Evolutionary conservation across 2,329 filamentous ascomycete genomes (phyloP).

Genomic region (Aspergillus hiratsukae): DNA sequence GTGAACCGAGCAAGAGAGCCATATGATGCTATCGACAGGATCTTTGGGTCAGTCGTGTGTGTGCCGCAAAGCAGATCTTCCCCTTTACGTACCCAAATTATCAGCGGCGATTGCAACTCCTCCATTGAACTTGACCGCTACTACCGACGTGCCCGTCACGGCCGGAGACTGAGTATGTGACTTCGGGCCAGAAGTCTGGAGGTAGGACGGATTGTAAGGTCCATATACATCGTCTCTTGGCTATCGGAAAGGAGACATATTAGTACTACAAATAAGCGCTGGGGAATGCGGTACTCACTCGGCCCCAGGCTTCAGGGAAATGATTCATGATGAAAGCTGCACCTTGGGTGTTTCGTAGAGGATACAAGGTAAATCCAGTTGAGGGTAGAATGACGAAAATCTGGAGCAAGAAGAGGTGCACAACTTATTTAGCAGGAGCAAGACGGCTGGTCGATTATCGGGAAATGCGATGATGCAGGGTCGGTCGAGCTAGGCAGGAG

Average conservation of each 20-base stretch:
- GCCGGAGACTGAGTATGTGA: conserved; percentile 88
- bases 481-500: conserved; percentile 27
- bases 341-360: background rate
- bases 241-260: conserved; percentile 51
- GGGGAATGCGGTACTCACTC: conserved; percentile 41
- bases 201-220: conserved; percentile 81
- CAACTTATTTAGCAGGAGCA: conserved; percentile 5
- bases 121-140: conserved; percentile 92
- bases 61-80: background rate
- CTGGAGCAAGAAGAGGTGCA: conserved; percentile 5
- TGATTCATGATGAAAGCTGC: conserved; percentile 54
- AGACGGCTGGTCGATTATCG: background rate
- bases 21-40: conserved; percentile 69
- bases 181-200: conserved; percentile 65
- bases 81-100: conserved; percentile 68
- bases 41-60: conserved; percentile 12
- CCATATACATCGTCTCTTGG: conserved; percentile 97
- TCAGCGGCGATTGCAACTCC: conserved; percentile 96
- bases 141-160: conserved; percentile 92
- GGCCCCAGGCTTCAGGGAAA: conserved; percentile 62
- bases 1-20: conserved; percentile 95
- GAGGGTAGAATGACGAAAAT: background rate
- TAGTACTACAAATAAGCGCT: conserved; percentile 3
- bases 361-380: background rate
- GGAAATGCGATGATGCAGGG: conserved; percentile 4